Base-by-base conservation (phyloP, 345 rosid species). In the Salix caprea region DNA sequence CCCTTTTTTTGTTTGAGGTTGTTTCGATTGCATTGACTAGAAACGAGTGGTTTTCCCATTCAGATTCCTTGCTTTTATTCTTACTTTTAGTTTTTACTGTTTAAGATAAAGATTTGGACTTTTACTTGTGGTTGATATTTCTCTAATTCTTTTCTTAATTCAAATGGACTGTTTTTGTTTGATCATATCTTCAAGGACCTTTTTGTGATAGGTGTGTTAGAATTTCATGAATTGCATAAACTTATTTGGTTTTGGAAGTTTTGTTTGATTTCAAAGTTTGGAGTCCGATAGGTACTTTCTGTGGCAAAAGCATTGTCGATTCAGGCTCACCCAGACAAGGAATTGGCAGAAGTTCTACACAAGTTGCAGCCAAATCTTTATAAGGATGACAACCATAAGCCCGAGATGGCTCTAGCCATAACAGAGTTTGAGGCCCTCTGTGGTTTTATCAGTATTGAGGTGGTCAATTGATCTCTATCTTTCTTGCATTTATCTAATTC, bases 391-490 rank as follows among this genome's bases (percentile, higher is more conserved):
- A 96, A 92, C 85, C 98, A 96, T 84, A 96, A 96, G 85, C 98
- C 95, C 28, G 99, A 96, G 77, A 96, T 96, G 99, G 99, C 99
- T 70, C 87, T 96, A 88, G 99, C 99, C 4, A 82, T 90, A 50
- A 96, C 99, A 6, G 86, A 92, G 76, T 94, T 92, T 78, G 95
- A 92, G 82, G 99, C 99, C 46, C 91, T 96, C 10, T 96, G 97
- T 80, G 91, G 99, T 50, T 92, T 96, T 76, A 84, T 92, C 71
- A 84, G 88, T 82, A 86, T 86, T 65, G 83, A 89, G 97, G 98
- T 94, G 80, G 36, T 64, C 34, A 39, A n/a, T 62, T 18, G 46
- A 21, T 11, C 72, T 42, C 76, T 50, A 7, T 65, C 42, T 74
- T 44, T 21, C 30, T 28, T 73, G 26, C 18, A 40, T 44, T 5